Evolutionary conservation across 495 filamentous ascomycete genomes (phyloP).

Genomic region (Cercophora samala): DNA sequence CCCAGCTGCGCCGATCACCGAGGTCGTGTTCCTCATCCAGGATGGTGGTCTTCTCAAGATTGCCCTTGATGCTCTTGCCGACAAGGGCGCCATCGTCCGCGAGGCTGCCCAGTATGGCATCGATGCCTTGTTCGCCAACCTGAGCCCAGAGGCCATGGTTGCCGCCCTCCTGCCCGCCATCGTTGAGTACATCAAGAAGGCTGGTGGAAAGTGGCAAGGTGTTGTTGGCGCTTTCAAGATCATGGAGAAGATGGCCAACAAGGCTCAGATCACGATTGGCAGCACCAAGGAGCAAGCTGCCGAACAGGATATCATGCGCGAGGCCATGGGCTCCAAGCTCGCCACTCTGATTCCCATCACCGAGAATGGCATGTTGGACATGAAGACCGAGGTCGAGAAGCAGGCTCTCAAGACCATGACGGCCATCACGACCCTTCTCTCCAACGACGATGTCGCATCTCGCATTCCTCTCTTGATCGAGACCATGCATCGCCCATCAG

Average conservation of each 20-base stretch:
- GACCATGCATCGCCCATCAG: conserved; percentile 90
- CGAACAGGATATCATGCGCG: conserved; percentile 81
- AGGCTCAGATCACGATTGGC: conserved; percentile 79
- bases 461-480: conserved; percentile 91
- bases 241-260: conserved; percentile 86
- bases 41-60: conserved; percentile 68
- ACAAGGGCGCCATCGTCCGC: conserved; percentile 83
- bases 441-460: conserved; percentile 94
- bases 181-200: conserved; percentile 68
- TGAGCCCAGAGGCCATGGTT: conserved; percentile 78
- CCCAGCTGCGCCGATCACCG: conserved; percentile 69
- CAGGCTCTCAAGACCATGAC: conserved; percentile 88
- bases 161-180: conserved; percentile 73
- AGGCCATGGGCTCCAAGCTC: conserved; percentile 87
- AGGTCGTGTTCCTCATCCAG: conserved; percentile 75
- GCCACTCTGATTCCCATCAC: conserved; percentile 88
- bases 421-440: conserved; percentile 81
- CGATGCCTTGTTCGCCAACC: conserved; percentile 75
- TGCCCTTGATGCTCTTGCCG: conserved; percentile 81
- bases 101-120: conserved; percentile 93
- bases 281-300: conserved; percentile 73
- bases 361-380: conserved; percentile 91
- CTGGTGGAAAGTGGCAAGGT: conserved; percentile 92
- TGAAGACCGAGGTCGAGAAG: conserved; percentile 87
- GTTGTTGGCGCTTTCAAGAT: conserved; percentile 78